A percentile compares a stretch with the other conserved stretches of the same genome.
phyloP scores from a whole-genome alignment of 176 grass and related monocot species.

The Oryza meridionalis region DNA sequence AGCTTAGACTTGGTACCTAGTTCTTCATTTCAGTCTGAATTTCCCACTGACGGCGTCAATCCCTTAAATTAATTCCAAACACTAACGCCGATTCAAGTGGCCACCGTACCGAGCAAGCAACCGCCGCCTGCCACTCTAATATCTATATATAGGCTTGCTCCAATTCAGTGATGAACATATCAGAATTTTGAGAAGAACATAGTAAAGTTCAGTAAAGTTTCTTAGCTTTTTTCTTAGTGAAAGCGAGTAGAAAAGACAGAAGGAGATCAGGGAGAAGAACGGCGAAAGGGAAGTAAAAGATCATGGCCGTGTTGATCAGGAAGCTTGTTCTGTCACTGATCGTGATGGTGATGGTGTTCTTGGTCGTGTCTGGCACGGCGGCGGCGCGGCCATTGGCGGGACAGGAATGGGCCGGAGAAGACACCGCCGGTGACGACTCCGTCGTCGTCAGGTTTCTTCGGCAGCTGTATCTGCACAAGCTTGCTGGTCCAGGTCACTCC shows the following conservation, averaged over 20 bases:
- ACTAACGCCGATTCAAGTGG: slow-evolving; percentile 28
- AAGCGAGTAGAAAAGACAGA: neutral
- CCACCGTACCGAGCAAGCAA: slow-evolving; percentile 36
- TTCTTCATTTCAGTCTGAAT: neutral
- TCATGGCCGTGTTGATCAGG: slow-evolving; percentile 17
- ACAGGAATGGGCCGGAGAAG: slow-evolving; percentile 6
- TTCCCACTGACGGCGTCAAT: neutral
- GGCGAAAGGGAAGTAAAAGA: neutral
- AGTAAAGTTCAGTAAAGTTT: slow-evolving; percentile 22
- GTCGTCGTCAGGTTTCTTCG: slow-evolving; percentile 36
- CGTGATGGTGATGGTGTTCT: slow-evolving; percentile 37
- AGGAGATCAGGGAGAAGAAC: neutral
- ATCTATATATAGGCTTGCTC: slow-evolving; percentile 24
- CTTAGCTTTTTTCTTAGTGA: neutral
- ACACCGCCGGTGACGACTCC: slow-evolving; percentile 19
- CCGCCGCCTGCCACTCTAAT: neutral
- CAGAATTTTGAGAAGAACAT: neutral
- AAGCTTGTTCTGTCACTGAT: slow-evolving; percentile 39
- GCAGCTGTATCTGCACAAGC: slow-evolving; percentile 35
- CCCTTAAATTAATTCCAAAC: slow-evolving; percentile 22
- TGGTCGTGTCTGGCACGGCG: neutral
- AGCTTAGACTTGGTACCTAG: neutral
- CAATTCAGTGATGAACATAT: slow-evolving; percentile 9
- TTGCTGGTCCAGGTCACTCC: slow-evolving; percentile 26
- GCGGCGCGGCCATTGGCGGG: slow-evolving; percentile 32